Base-by-base conservation (phyloP, 495 filamentous ascomycete species). In the Hypoxylon trugodes region DNA sequence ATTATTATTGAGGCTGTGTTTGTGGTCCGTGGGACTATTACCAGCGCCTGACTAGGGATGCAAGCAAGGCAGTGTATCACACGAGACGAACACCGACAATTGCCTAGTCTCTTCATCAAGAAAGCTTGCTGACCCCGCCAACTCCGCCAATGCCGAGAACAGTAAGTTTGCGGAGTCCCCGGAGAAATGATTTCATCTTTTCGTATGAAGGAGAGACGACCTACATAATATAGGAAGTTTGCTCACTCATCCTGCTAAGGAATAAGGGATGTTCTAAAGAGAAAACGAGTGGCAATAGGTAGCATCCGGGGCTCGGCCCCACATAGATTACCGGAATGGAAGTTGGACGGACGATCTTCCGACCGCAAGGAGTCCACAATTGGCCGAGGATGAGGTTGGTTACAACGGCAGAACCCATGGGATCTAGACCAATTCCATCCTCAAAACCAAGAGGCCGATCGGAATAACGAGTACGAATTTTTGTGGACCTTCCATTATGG, bases 281-380 rank as follows among this genome's bases (percentile, higher is more conserved):
- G 35, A 30, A 50, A 50, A 36, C 13, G 35, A 58, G 18, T 22
- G 12, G 43, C 43, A n/a, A 43, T 47, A 33, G 45, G 19, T 33
- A 26, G 26, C 9, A 37, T 28, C 64, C 64, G 51, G 64, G 51
- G 13, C 47, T 59, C 64, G 64, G 57, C 64, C 58, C 64, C 57
- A 58, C 41, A 42, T 3, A 3, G 26, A 53, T 37, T 13, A 38
- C 58, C 33, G 46, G 33, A 61, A 52, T 2, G 37, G 64, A 58
- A 61, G 40, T 42, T 47, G 37, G 32, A 16, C 18, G 24, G 64
- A 15, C 19, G 64, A 67, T 67, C 64, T 59, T 26, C 64, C 64
- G 57, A 61, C 52, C 25, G 51, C 38, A 32, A 25, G 15, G 15
- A 67, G 56, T 52, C 64, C 64, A 67, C 58, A 67, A 52, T 61